Evolutionary conservation across 257 asterid genomes (phyloP), one percentile per base, ranked within the genome.

Genomic region (Ocimum tenuiflorum): DNA sequence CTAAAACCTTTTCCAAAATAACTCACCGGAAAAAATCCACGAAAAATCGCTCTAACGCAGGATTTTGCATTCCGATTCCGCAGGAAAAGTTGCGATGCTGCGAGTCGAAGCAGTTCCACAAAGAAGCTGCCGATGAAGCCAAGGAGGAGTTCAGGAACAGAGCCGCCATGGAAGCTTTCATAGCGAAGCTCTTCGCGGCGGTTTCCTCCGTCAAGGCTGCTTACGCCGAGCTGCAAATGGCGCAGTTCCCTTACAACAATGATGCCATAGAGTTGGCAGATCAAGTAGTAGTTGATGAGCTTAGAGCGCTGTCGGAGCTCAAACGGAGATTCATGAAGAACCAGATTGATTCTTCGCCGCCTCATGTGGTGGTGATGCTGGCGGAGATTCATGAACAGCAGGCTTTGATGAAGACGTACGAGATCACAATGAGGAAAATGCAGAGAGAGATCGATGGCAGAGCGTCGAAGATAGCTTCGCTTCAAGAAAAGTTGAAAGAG

Each of bases 381-480:
- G 91, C 98, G 3, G 98, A 91, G 68, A 89, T 89, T 68, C 97
- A 85, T 65, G 98, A 91, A 15, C 98, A 89, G 80, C 96, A 91
- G 78, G 70, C 94, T 13, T 29, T 89, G 63, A 87, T 85, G 96
- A 89, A 82, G 81, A 82, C 89, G 13, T 91, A 89, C 7, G 96
- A 89, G 74, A 84, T 91, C 41, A 85, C 98, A 6, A 87, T 85
- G 96, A 89, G 71, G 86, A 91, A 85, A 80, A 79, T 89, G 96
- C 94, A 80, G 81, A 60, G 76, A 0, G 96, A 87, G 15, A 78
- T 83, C 14, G 96, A 84, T 7, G 24, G 8, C 10, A 83, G 67
- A 64, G 92, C 65, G 46, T 15, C 71, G 0, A 69, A 22, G 8
- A 33, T 81, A 1, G 47, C 61, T 38, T 61, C 73, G 0, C 75